Conservation (phyloP, 2,329 filamentous ascomycete genomes). For the Talaromyces rugulosus region DNA sequence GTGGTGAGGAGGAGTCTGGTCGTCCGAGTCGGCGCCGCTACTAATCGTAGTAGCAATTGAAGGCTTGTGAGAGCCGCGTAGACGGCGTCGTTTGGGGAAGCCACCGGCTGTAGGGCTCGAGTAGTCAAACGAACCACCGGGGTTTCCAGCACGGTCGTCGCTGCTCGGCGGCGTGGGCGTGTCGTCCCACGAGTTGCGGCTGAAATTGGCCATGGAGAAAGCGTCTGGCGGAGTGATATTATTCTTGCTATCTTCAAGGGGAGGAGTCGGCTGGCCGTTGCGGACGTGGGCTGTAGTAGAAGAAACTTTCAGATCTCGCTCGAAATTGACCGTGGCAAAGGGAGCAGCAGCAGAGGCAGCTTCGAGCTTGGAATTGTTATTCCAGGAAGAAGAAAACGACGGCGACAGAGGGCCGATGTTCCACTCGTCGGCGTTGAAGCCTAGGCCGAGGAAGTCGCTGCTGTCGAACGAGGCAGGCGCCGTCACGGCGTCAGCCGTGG, state of each 20-base stretch:
- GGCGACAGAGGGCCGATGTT: constrained; percentile 27
- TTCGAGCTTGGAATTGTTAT: constrained; percentile 19
- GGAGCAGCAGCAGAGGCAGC: constrained; percentile 1
- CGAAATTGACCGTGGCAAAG: constrained; percentile 23
- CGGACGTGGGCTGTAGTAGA: constrained; percentile 24
- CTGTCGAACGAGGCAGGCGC: constrained; percentile 15
- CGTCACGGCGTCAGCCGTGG: constrained; percentile 15
- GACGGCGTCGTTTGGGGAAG: constrained; percentile 18
- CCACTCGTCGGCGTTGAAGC: constrained; percentile 28
- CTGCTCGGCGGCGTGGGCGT: constrained; percentile 13
- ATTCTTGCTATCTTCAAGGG: constrained; percentile 24
- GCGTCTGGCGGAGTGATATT: background rate
- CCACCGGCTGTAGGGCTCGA: background rate
- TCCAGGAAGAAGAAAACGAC: constrained; percentile 20
- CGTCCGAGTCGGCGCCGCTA: constrained; percentile 22
- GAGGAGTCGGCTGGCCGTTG: constrained; percentile 36
- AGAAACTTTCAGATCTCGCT: constrained; percentile 27
- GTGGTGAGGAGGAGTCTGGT: constrained; percentile 17
- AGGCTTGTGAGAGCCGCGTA: constrained; percentile 15
- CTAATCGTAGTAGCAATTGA: constrained; percentile 15
- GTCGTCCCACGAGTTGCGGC: constrained; percentile 12
- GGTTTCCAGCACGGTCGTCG: constrained; percentile 6
- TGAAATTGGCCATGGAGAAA: constrained; percentile 3
- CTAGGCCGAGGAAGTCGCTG: constrained; percentile 24
- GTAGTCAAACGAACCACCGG: background rate